Conservation (phyloP, 1,139 yeast species). For the Blastobotrys buckinghamii region DNA sequence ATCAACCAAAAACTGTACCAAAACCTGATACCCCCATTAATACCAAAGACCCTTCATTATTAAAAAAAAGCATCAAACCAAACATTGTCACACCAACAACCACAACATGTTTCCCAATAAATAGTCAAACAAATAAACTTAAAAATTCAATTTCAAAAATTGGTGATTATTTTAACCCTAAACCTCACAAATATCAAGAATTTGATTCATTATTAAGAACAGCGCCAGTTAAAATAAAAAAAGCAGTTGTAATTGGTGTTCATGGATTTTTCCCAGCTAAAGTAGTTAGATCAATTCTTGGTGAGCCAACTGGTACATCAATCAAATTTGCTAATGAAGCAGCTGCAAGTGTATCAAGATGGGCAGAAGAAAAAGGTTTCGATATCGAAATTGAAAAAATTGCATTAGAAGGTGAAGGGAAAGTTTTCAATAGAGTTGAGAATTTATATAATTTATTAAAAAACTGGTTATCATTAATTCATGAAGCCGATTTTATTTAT, state of each 20-base stretch:
- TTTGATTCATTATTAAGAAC: slow-evolving; percentile 21
- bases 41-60: too few relatives aligned
- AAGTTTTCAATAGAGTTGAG: slow-evolving; percentile 76
- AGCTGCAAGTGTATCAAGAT: slow-evolving; percentile 64
- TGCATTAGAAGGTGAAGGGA: slow-evolving; percentile 91
- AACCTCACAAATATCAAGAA: slow-evolving; percentile 14
- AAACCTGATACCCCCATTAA: background rate
- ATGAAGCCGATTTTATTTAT: slow-evolving; percentile 75
- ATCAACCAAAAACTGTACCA: slow-evolving; percentile 21
- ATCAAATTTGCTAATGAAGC: slow-evolving; percentile 82
- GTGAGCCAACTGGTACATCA: slow-evolving; percentile 93
- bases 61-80: slow-evolving; percentile 21
- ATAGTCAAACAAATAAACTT: slow-evolving; percentile 21
- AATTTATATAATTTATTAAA: slow-evolving; percentile 66
- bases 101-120: slow-evolving; percentile 25
- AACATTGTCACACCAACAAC: slow-evolving; percentile 30
- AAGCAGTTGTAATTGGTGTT: slow-evolving; percentile 79
- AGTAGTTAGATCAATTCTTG: slow-evolving; percentile 77
- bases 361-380: slow-evolving; percentile 57
- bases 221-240: slow-evolving; percentile 27
- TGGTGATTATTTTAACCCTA: slow-evolving; percentile 23
- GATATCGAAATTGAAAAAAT: slow-evolving; percentile 73
- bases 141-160: slow-evolving; percentile 21
- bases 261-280: slow-evolving; percentile 93
- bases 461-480: slow-evolving; percentile 66